phyloP scores from a whole-genome alignment of 129 eudicot genomes.

The Ambrosia artemisiifolia region DNA sequence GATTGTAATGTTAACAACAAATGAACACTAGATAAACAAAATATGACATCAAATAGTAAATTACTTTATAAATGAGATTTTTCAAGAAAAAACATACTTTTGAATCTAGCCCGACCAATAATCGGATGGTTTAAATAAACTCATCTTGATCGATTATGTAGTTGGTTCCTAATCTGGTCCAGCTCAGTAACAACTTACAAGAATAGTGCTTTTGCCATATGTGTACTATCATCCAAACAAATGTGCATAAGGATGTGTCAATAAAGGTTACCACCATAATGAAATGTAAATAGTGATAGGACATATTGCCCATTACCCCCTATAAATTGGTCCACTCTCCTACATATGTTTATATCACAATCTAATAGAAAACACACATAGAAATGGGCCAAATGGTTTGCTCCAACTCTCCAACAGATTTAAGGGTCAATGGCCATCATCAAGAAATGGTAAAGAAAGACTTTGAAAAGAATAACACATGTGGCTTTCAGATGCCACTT shows the following conservation, averaged over 20 bases:
- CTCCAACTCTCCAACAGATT: neutral
- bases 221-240: neutral
- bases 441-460: conserved; percentile 4
- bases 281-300: neutral
- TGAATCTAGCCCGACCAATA: too few relatives aligned
- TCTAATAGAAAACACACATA: neutral
- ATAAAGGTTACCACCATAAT: neutral
- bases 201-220: neutral
- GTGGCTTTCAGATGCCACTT: conserved; percentile 58
- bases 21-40: too few relatives aligned
- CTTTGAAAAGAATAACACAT: neutral
- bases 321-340: conserved; percentile 18
- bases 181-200: too few relatives aligned
- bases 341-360: conserved; percentile 5
- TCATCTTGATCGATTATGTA: too few relatives aligned
- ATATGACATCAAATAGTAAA: too few relatives aligned
- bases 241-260: neutral
- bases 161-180: too few relatives aligned
- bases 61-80: too few relatives aligned
- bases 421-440: conserved; percentile 12
- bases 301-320: conserved; percentile 18
- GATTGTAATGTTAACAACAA: too few relatives aligned
- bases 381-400: conserved; percentile 24
- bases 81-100: too few relatives aligned
- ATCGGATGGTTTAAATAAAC: too few relatives aligned